Base-by-base conservation (phyloP, 139 green algal species). In the Monoraphidium neglectum region DNA sequence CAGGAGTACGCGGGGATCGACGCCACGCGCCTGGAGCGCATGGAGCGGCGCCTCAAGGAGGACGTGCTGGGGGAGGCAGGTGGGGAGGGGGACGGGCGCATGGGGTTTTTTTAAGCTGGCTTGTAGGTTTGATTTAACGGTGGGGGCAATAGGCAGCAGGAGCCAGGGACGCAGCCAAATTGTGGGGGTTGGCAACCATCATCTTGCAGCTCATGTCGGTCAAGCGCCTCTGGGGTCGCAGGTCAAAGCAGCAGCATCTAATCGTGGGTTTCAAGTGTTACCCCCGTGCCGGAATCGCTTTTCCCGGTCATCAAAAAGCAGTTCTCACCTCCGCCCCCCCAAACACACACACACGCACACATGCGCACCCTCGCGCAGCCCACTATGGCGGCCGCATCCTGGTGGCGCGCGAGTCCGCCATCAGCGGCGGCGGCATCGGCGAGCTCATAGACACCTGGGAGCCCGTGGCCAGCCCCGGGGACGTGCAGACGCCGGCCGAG, bases 1-100 rank as follows among this genome's bases (percentile, higher is more conserved):
- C 89, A 90, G 78, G 95, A 98, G 88, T 98, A 98, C 82, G 89
- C 81, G 5, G 94, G 94, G 75, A 98, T 98, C 79, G 88, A 92
- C 49, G 77, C 82, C 0, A 74, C 74, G 10, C 85, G 95, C 18
- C 69, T 98, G 67, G 90, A 98, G 81, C 61, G 81, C 32, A 98
- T 98, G 95, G 95, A 98, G 88, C 82, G 86, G 68, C 88, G 94
- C 1, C 87, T 98, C 49, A 94, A 94, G 85, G 81, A 86, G 43
- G 95, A 98, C 65, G 82, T 98, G 47, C 78, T 97, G 77, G 72
- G 77, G 23, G 95, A 98, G 84, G 92, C 87, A 68, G 64, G 43
- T 79, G 47, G 3, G 77, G 67, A 6, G 24, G 16, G 37, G 56
- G 18, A 15, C 21, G 8, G 28, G 18, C 4, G 68, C 2, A 51